These are phyloP conservation scores for Psilocybe azurescens DNA, from an alignment of 768 basidiomycete species.

Conservation along the genomic window DNA sequence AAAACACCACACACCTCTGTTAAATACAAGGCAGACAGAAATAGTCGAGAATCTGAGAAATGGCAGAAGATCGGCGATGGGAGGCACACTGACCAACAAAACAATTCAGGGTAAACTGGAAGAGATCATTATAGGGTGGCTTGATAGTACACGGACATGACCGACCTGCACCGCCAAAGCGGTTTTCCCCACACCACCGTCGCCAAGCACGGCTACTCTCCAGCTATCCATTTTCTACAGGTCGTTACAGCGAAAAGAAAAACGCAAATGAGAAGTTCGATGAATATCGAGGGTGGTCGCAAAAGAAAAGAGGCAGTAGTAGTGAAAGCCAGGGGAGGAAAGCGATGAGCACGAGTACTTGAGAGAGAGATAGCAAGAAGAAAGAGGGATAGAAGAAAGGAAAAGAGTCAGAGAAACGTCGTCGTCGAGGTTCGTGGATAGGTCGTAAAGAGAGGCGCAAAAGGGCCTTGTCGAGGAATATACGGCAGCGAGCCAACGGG, in stretches of 20 bases:
- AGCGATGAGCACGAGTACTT: slow-evolving; percentile 10
- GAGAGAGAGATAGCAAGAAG: slow-evolving; percentile 10
- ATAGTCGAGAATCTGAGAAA: slow-evolving; percentile 4
- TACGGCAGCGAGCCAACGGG: slow-evolving; percentile 38
- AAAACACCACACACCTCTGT: slow-evolving; percentile 53
- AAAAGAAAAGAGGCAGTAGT: slow-evolving; percentile 8
- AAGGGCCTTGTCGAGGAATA: slow-evolving; percentile 35
- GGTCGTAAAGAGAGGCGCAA: slow-evolving; percentile 61
- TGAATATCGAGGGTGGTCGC: background rate
- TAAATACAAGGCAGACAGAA: slow-evolving; percentile 19
- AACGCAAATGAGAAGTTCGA: slow-evolving; percentile 4
- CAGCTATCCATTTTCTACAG: slow-evolving; percentile 82
- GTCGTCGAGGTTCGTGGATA: slow-evolving; percentile 73
- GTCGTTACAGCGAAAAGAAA: slow-evolving; percentile 4
- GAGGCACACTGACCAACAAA: slow-evolving; percentile 79
- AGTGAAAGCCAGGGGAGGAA: slow-evolving; percentile 10
- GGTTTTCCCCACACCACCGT: slow-evolving; percentile 98
- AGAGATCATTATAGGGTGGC: slow-evolving; percentile 8
- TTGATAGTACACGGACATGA: slow-evolving; percentile 17
- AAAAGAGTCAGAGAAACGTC: slow-evolving; percentile 33
- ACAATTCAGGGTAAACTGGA: slow-evolving; percentile 92
- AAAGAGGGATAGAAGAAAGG: slow-evolving; percentile 25
- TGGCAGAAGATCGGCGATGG: slow-evolving; percentile 11
- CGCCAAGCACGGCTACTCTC: slow-evolving; percentile 95
- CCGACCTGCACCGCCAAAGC: slow-evolving; percentile 93